Conservation (phyloP, 2,329 filamentous ascomycete species). For the Endocalyx cinctus region DNA sequence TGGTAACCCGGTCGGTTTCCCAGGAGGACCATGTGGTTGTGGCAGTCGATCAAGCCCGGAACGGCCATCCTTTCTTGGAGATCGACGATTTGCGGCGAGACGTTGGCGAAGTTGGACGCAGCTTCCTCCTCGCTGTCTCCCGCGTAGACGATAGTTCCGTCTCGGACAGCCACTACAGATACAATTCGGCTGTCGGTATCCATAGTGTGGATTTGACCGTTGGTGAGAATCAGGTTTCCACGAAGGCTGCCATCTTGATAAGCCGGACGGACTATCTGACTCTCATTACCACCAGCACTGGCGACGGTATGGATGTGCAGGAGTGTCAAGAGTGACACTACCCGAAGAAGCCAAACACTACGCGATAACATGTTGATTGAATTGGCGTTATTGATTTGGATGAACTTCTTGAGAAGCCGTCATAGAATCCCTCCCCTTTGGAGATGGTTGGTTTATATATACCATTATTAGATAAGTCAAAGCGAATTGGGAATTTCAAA, state of each 20-base stretch:
- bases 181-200: slow-evolving; percentile 7
- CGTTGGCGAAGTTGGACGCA: slow-evolving; percentile 4
- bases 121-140: slow-evolving; percentile 17
- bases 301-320: too few relatives aligned
- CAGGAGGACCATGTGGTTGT: slow-evolving; percentile 25
- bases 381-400: too few relatives aligned
- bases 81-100: slow-evolving; percentile 14
- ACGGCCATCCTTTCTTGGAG: slow-evolving; percentile 16
- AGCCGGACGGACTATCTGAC: too few relatives aligned
- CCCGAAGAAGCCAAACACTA: too few relatives aligned
- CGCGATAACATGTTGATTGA: too few relatives aligned
- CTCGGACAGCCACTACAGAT: slow-evolving; percentile 18
- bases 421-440: too few relatives aligned
- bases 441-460: too few relatives aligned
- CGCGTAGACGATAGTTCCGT: slow-evolving; percentile 20
- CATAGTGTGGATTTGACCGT: slow-evolving; percentile 23
- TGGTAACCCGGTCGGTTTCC: slow-evolving; percentile 25
- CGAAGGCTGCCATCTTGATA: slow-evolving; percentile 5
- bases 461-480: too few relatives aligned
- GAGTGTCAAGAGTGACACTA: too few relatives aligned
- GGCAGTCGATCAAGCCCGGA: slow-evolving; percentile 23
- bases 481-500: too few relatives aligned
- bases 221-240: slow-evolving; percentile 20
- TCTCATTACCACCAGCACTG: too few relatives aligned
- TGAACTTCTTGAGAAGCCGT: too few relatives aligned